Base-by-base conservation (phyloP, 2,329 filamentous ascomycete species). In the Colletotrichum lentis region DNA sequence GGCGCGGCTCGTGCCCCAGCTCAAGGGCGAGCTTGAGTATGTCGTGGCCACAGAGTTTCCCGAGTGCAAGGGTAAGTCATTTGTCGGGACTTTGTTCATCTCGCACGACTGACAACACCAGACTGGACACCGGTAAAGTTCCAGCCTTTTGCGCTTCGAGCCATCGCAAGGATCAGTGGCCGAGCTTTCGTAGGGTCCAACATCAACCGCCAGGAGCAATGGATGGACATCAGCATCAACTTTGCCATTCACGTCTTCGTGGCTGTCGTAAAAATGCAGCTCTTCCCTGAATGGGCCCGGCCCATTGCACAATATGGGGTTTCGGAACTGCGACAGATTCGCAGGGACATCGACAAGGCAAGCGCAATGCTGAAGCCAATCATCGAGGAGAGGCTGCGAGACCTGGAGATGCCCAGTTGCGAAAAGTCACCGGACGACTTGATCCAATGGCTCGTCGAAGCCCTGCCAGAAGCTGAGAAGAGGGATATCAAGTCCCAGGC, bases 61-160 rank as follows among this genome's bases (percentile, higher is more conserved):
- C 5, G 74, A 77, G 18, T 85, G 83, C 70, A 76, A 82, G 62
- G 78, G 78, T 79, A 75, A 52, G 72, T 60, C 12, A n/a, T 18
- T 22, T 16, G 47, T 31, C 53, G 49, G 53, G 12, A 50, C 27
- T 31, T 31, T 53, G 22, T 20, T 6, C 6, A n/a, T n/a, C 16
- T 24, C 39, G 16, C 58, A 22, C 7, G 11, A 52, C 69, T 69
- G 49, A 70, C 61, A 24, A 18, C n/a, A 16, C 46, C 62, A 83
- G 85, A 87, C 69, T 88, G 86, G 86, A 86, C 82, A 1, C 73
- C 84, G 0, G 81, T 87, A 58, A 82, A 81, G 71, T 80, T 87
- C 71, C 84, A 86, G 44, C 81, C 82, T 0, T 83, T 87, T 64
- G 77, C 85, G 50, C 78, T 88, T 2, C 79, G 83, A 24, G 79